These are phyloP conservation scores for Microcera coccophila DNA, from an alignment of 2,329 filamentous ascomycete genomes.

Conservation along the genomic window DNA sequence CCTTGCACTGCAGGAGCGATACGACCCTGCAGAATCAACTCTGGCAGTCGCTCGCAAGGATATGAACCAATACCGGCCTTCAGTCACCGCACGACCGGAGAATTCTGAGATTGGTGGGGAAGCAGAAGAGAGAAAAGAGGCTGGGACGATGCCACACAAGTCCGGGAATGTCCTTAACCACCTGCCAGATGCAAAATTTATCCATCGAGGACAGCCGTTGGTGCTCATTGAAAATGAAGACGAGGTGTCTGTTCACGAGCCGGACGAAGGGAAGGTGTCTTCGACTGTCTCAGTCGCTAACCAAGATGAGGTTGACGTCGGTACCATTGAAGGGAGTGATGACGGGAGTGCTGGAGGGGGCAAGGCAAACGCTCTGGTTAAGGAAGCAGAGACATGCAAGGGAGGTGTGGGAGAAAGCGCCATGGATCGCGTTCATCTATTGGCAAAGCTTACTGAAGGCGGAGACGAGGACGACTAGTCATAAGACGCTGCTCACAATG, in stretches of 20 bases:
- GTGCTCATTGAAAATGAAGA: constrained; percentile 14
- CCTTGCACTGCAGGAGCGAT: constrained; percentile 27
- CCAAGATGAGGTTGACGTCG: background rate
- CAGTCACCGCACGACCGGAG: background rate
- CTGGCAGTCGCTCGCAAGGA: constrained; percentile 12
- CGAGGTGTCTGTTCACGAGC: background rate
- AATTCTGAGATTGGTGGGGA: background rate
- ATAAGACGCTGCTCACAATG: too few species aligned
- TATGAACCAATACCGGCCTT: background rate
- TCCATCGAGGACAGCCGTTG: constrained; percentile 19
- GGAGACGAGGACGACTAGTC: background rate
- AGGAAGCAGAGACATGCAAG: background rate
- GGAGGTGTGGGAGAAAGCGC: constrained; percentile 1
- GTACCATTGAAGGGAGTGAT: background rate
- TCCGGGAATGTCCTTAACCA: constrained; percentile 9
- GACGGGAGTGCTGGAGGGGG: background rate
- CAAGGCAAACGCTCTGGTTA: background rate
- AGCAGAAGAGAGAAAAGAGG: background rate
- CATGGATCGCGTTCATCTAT: constrained; percentile 20
- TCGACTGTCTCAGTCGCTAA: background rate
- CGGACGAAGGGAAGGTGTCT: constrained; percentile 2
- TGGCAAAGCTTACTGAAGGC: background rate
- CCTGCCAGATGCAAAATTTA: constrained; percentile 16
- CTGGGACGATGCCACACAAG: background rate
- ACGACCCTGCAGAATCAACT: constrained; percentile 18